Base-by-base conservation (phyloP, 768 basidiomycete species). In the Lactarius quietus region DNA sequence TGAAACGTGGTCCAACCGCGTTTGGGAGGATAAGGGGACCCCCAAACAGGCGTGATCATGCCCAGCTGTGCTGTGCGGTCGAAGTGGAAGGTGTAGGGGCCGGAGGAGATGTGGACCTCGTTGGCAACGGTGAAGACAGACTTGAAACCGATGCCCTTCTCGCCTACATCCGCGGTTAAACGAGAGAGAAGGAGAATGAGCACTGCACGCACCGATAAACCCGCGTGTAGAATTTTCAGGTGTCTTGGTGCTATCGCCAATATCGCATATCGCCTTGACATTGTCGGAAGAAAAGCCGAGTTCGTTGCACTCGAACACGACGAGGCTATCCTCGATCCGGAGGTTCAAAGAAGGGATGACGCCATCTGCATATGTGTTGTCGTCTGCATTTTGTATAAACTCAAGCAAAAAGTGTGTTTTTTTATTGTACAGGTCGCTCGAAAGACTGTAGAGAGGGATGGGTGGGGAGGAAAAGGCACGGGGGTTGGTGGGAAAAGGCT, bases 111-210 rank as follows among this genome's bases (percentile, higher is more conserved):
- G 59, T 68, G 53, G 6, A 74, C 73, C 17, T 51, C 15, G 23
- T 72, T 51, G 15, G 73, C 71, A 43, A 74, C 70, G n/a, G 69
- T 72, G 56, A 74, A 74, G 20, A 74, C 73, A 8, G 73, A 69
- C 60, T 74, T 74, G 67, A 74, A 74, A 65, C 73, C 73, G 10
- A 74, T 74, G 10, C 73, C 73, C 63, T 74, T 74, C 58, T 74
- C 73, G 57, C 73, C 73, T 74, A 51, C 43, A 61, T 26, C 29
- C 23, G 51, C 31, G 54, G 45, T 53, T 14, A 56, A 2, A 35
- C 3, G 54, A 14, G 33, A 39, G 6, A 26, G 18, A 10, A 6
- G 23, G 15, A 7, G 26, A 33, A 8, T 8, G 33, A 4, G 5
- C n/a, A 3, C 58, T n/a, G 5, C 23, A 59, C 61, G 43, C 26